Evolutionary conservation across 306 rosid genomes (phyloP).

Genomic region (Alnus glutinosa): DNA sequence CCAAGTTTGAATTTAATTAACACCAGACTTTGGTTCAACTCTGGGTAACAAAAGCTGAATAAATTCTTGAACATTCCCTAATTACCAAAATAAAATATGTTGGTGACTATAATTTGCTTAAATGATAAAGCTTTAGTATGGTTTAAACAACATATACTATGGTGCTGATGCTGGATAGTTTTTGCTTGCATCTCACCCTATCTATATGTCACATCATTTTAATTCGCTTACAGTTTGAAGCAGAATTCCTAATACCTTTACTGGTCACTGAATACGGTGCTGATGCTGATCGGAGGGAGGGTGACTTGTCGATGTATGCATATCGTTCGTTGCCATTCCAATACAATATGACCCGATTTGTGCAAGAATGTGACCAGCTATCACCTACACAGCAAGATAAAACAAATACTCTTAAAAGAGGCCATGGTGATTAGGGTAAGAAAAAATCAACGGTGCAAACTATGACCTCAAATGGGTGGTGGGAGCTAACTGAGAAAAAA

Average conservation of each 20-base stretch:
- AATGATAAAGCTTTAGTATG: background rate
- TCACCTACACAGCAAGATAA: slow-evolving; percentile 56
- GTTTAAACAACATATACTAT: background rate
- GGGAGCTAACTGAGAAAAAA: slow-evolving; percentile 27
- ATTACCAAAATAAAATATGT: background rate
- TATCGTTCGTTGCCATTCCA: slow-evolving; percentile 72
- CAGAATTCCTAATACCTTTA: slow-evolving; percentile 64
- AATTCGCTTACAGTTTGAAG: slow-evolving; percentile 52
- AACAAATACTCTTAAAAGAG: slow-evolving; percentile 24
- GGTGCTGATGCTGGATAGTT: background rate
- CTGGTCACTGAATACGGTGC: slow-evolving; percentile 72
- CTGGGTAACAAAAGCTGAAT: background rate
- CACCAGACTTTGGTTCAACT: background rate
- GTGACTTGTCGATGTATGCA: slow-evolving; percentile 82
- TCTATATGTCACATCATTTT: slow-evolving; percentile 46
- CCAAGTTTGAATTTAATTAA: background rate
- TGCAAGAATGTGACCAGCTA: slow-evolving; percentile 96
- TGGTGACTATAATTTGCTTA: background rate
- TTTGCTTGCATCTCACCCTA: background rate
- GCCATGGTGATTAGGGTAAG: background rate
- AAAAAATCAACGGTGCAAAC: slow-evolving; percentile 8
- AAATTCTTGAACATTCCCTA: background rate
- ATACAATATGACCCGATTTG: slow-evolving; percentile 76
- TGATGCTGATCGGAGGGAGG: slow-evolving; percentile 65
- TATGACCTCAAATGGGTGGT: slow-evolving; percentile 13